These are phyloP conservation scores for Stromatinia cepivora DNA, from an alignment of 2,329 filamentous ascomycete genomes.

Conservation along the genomic window DNA sequence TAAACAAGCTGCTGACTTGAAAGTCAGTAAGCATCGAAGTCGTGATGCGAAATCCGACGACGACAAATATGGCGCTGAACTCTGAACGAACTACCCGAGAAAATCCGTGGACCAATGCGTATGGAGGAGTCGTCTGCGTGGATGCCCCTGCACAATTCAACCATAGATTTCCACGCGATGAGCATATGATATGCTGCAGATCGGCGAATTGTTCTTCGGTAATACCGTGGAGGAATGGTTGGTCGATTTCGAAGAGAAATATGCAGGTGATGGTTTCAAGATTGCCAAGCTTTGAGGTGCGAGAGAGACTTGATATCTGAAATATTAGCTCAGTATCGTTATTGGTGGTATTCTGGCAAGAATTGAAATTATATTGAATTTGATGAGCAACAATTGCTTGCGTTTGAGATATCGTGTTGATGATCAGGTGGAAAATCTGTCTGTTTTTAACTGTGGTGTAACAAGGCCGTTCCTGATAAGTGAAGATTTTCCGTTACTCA, in stretches of 20 bases:
- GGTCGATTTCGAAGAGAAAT: constrained; percentile 9
- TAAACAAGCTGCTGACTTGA: constrained; percentile 1
- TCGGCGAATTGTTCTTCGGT: neutral
- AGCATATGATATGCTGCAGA: neutral
- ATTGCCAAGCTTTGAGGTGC: neutral
- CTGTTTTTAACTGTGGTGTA: neutral
- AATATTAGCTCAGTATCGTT: neutral
- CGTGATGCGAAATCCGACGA: neutral
- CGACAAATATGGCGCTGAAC: neutral
- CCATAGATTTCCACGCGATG: neutral
- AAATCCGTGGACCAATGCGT: constrained; percentile 10
- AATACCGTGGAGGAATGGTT: neutral
- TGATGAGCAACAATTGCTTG: neutral
- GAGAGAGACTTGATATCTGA: neutral
- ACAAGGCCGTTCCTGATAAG: neutral
- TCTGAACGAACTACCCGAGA: constrained; percentile 16
- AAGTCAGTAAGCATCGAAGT: neutral
- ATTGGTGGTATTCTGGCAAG: neutral
- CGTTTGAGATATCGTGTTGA: neutral
- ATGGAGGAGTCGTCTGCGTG: neutral
- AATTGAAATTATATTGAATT: neutral
- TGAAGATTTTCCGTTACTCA: neutral
- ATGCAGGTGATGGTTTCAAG: constrained; percentile 4
- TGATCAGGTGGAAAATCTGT: neutral
- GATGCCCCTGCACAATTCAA: neutral